Base-by-base conservation (phyloP, 495 filamentous ascomycete genomes). In the Penicillium tannophilum region DNA sequence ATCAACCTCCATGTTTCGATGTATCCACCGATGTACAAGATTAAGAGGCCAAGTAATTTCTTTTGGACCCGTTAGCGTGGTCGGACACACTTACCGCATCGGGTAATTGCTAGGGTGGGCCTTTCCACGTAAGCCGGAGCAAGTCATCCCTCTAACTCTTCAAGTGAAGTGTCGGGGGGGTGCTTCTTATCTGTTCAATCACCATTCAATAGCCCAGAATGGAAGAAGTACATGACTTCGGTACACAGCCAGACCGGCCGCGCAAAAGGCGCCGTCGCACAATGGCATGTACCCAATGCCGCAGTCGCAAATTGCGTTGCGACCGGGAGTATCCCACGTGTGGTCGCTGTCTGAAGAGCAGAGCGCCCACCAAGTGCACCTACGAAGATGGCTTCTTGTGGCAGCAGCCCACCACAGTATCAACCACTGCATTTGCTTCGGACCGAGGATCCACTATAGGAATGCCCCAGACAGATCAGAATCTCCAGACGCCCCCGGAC, bases 281-380 rank as follows among this genome's bases (percentile, higher is more conserved):
- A 7, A 71, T 76, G 61, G 69, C 76, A 17, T 79, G 78, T 61
- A 73, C 72, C 42, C 72, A 81, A 52, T 90, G 87, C 58, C 86
- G 87, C 60, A 81, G 81, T 56, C 76, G 87, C 54, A 90, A 90
- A 72, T 82, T 89, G 63, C 86, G 84, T 64, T 90, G 88, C 69
- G 85, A 89, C 65, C 83, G 86, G 44, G 78, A 80, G 42, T 86
- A 84, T 67, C 86, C 88, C 19, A 66, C 72, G 1, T 90, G 87
- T 62, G 78, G 82, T 46, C 86, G 88, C 45, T 90, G 87, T 64
- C 65, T 70, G 49, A 86, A 87, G 68, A 72, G 75, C 70, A 72
- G 70, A 55, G 70, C 71, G 8, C 71, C 75, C 35, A 65, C 59
- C 43, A 69, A 72, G 51, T 80, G 77, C 54, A 75, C 72, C 16